Evolutionary conservation across 2,329 filamentous ascomycete genomes (phyloP).

Genomic region (Ophiostoma triangulosporum): DNA sequence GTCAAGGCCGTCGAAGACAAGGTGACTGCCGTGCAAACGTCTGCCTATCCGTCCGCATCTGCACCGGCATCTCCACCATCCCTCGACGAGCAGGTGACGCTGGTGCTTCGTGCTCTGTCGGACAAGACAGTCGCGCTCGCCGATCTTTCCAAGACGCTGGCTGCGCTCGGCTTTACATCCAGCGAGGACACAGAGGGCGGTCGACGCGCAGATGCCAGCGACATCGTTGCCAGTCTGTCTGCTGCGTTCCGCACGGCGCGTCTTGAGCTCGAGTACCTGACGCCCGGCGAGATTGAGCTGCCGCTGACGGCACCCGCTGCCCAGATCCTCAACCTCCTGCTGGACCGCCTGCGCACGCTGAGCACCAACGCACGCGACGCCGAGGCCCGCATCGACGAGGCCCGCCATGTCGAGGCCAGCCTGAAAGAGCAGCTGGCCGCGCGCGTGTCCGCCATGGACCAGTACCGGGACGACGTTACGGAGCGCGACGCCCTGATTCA

Average conservation of each 20-base stretch:
- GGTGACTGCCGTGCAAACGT: slow-evolving; percentile 18
- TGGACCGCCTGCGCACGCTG: slow-evolving; percentile 36
- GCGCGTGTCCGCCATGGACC: slow-evolving; percentile 37
- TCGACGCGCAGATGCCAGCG: slow-evolving; percentile 25
- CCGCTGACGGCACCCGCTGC: slow-evolving; percentile 39
- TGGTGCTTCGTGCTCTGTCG: slow-evolving; percentile 31
- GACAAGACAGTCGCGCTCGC: slow-evolving; percentile 35
- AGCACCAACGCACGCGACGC: slow-evolving; percentile 31
- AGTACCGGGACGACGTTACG: slow-evolving; percentile 28
- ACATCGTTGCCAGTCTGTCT: slow-evolving; percentile 34
- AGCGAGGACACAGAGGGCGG: slow-evolving; percentile 22
- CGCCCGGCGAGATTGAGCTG: slow-evolving; percentile 42
- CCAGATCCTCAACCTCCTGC: slow-evolving; percentile 41
- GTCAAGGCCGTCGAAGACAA: slow-evolving; percentile 24
- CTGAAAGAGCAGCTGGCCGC: slow-evolving; percentile 43
- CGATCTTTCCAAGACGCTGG: slow-evolving; percentile 32
- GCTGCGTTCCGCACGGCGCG: slow-evolving; percentile 41
- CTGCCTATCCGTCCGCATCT: background rate
- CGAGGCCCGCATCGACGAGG: slow-evolving; percentile 45
- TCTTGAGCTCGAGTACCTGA: slow-evolving; percentile 48
- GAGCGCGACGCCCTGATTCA: slow-evolving; percentile 15
- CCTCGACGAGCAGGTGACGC: slow-evolving; percentile 30
- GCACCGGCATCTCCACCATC: slow-evolving; percentile 3
- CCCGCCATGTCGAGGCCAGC: slow-evolving; percentile 41
- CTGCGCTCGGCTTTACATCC: slow-evolving; percentile 36